Evolutionary conservation across 2,329 filamentous ascomycete genomes (phyloP), one percentile per base, ranked within the genome.

Genomic region (Cercospora zeina): DNA sequence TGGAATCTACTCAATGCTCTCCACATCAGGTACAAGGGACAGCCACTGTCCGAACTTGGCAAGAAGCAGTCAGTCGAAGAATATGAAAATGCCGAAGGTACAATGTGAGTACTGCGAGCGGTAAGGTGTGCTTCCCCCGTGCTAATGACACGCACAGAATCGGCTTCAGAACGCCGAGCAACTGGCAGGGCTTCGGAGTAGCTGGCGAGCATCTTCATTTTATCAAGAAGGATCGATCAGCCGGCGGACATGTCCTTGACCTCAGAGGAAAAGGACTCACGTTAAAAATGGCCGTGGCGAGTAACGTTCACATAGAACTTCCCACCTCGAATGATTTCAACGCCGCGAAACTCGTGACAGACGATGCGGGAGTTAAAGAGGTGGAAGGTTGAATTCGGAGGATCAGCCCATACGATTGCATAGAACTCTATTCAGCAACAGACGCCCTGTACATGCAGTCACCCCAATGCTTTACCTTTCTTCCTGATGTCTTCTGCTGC

Each of bases 161-260:
- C 58, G 78, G 78, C 1, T 78, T 80, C 59, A 68, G 77, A 51
- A 75, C 77, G 31, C 77, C 77, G 1, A 62, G 62, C 24, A 76
- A 75, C 51, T 76, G 75, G 72, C 75, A 76, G 54, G 77, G 77
- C 1, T 76, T 78, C 61, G 75, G 74, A 14, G 74, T 79, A 2
- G 75, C 75, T 2, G 77, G 77, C 5, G 74, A 78, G 61, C 77
- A 79, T 68, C 61, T 78, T 59, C 77, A 79, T 68, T 79, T 78
- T 59, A 70, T 79, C 54, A 69, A 73, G 8, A 68, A 70, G 24
- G 75, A 77, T 42, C 65, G 73, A 24, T 73, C 60, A 4, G 67
- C 70, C 14, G 78, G 77, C 1, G 79, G 78, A 0, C 78, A 79
- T 72, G 74, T 79, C 9, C 62, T 79, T 45, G 76, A 78, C 58